Percentiles rank a stretch among this genome's conserved stretches.
Conservation (phyloP, 2,329 filamentous ascomycete species). For the Trichoderma oligosporum region DNA sequence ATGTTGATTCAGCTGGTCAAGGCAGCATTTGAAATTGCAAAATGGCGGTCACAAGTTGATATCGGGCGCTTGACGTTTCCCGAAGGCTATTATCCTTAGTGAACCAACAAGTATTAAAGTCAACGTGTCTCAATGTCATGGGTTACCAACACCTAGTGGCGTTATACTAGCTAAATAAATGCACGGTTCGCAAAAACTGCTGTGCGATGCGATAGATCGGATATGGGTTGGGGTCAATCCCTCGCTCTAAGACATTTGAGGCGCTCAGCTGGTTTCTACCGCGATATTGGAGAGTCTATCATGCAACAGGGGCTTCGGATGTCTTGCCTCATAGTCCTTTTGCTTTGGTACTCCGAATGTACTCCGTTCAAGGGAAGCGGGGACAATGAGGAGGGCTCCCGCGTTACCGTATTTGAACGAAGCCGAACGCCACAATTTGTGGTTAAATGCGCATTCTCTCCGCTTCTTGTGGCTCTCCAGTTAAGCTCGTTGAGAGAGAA, state of each 20-base stretch:
- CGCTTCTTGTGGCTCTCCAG: neutral
- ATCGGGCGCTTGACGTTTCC: slow-evolving; percentile 32
- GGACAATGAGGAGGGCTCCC: slow-evolving; percentile 4
- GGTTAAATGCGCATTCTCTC: neutral
- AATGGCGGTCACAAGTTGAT: slow-evolving; percentile 30
- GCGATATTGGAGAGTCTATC: neutral
- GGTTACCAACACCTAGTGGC: neutral
- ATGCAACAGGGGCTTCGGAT: slow-evolving; percentile 18
- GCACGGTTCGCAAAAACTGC: neutral
- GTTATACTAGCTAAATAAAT: neutral
- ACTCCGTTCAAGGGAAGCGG: neutral
- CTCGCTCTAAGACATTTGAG: neutral
- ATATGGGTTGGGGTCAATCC: neutral
- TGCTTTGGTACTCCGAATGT: too few relatives aligned
- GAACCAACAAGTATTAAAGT: neutral
- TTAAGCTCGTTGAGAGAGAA: too few relatives aligned
- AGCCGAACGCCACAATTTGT: slow-evolving; percentile 3
- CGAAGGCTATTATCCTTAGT: slow-evolving; percentile 9
- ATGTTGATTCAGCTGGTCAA: slow-evolving; percentile 30
- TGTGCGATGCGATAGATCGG: slow-evolving; percentile 10
- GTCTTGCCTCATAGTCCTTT: slow-evolving; percentile 4
- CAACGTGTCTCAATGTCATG: slow-evolving; percentile 2
- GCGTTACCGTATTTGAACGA: slow-evolving; percentile 4
- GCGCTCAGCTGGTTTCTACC: slow-evolving; percentile 11
- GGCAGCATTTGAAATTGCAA: slow-evolving; percentile 27